These are phyloP conservation scores for Microascus cirrosus DNA, from an alignment of 2,329 filamentous ascomycete species.

Conservation along the genomic window DNA sequence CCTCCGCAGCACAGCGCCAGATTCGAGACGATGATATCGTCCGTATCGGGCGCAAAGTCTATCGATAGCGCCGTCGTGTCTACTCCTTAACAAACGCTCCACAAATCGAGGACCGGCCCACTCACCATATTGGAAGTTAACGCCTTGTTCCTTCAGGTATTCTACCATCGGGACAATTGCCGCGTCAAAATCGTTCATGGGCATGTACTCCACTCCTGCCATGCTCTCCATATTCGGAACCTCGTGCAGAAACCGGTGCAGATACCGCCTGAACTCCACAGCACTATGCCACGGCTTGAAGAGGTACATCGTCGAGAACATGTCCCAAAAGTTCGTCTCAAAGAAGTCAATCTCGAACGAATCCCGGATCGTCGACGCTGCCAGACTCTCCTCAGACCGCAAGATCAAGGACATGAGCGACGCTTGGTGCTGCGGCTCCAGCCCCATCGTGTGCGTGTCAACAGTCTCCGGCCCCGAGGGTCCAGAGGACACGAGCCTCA, in stretches of 20 bases:
- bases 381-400: slow-evolving; percentile 14
- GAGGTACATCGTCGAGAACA: slow-evolving; percentile 22
- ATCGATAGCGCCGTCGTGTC: slow-evolving; percentile 1
- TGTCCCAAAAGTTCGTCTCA: slow-evolving; percentile 22
- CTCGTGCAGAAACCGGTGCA: slow-evolving; percentile 19
- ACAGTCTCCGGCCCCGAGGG: slow-evolving; percentile 3
- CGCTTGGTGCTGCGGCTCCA: slow-evolving; percentile 6
- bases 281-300: slow-evolving; percentile 24
- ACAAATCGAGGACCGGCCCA: neutral
- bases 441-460: slow-evolving; percentile 4
- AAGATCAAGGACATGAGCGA: slow-evolving; percentile 19
- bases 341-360: slow-evolving; percentile 16
- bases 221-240: slow-evolving; percentile 18
- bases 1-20: neutral
- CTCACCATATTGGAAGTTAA: slow-evolving; percentile 16
- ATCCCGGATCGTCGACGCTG: slow-evolving; percentile 15
- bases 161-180: slow-evolving; percentile 18
- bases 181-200: slow-evolving; percentile 19
- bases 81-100: neutral
- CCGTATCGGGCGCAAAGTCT: neutral
- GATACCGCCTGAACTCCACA: slow-evolving; percentile 21
- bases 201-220: slow-evolving; percentile 18
- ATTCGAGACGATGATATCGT: neutral
- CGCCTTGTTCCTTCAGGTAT: slow-evolving; percentile 17
- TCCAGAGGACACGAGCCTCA: slow-evolving; percentile 4